Conservation (phyloP, 208 protist genomes). For the Tritrichomonas musculus region DNA sequence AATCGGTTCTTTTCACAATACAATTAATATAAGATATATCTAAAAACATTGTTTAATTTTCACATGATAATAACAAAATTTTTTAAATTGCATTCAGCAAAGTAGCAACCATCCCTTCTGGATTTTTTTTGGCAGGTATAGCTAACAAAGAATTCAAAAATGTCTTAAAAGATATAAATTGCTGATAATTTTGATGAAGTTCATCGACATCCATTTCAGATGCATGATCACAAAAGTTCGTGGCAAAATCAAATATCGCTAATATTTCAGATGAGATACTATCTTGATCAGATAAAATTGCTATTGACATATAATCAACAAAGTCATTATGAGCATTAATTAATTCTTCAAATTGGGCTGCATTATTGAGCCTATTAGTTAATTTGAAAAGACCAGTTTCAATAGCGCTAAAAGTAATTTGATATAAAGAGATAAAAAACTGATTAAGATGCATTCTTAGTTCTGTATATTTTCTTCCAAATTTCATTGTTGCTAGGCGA, state of each 20-base stretch:
- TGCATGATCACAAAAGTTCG: not conserved
- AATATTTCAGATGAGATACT: not conserved
- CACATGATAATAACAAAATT: conserved; percentile 3
- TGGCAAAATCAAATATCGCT: not conserved
- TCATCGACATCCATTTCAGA: not conserved
- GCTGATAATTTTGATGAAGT: not conserved
- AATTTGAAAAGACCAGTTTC: not conserved
- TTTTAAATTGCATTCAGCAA: not conserved
- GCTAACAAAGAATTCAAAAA: not conserved
- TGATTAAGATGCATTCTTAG: not conserved
- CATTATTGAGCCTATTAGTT: not conserved
- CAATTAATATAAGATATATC: too few species aligned
- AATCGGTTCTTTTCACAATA: too few species aligned
- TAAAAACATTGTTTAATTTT: too few species aligned
- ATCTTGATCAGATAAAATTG: not conserved
- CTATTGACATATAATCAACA: not conserved
- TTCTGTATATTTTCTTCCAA: too few species aligned
- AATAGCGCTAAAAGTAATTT: not conserved
- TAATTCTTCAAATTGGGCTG: not conserved
- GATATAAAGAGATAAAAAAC: not conserved
- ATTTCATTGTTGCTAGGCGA: not conserved
- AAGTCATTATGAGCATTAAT: not conserved
- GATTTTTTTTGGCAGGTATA: not conserved
- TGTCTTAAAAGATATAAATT: not conserved
- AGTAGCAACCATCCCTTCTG: not conserved